Evolutionary conservation across 2,329 filamentous ascomycete genomes (phyloP), one percentile per base, ranked within the genome.

Genomic region (Onygenales sp.): DNA sequence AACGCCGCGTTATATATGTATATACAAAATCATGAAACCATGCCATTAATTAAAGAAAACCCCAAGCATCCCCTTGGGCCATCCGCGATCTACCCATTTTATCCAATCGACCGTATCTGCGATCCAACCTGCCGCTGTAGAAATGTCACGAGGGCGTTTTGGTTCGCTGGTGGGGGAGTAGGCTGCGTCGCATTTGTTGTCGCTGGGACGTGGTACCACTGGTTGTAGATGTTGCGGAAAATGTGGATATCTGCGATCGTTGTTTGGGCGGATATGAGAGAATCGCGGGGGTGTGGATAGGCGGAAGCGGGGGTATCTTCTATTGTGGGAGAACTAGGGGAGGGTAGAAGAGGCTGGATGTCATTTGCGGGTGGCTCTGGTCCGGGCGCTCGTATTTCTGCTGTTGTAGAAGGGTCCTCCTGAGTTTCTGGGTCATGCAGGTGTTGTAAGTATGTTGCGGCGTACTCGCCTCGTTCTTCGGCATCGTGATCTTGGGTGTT

Each of bases 401-500:
- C 62, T 56, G 64, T 66, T 53, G 60, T 68, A 53, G 41, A 42
- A 14, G 5, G 21, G 21, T 27, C 21, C 21, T 27, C 21, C 21
- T 27, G 21, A 3, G 3, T 27, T 27, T 27, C 21, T 1, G 21
- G 21, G 21, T 27, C 21, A 27, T 27, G 21, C 1, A 5, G 21
- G 21, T 5, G 21, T 27, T 27, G 21, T 27, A 27, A 27, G 21
- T 27, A 27, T 27, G 21, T 5, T 27, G 21, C 21, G 21, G 21
- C 21, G 21, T 27, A 60, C 2, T 81, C 64, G 2, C 81, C 81
- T 33, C 78, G 73, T 64, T 84, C 82, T 67, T 84, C 82, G 5
- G 76, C 70, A 58, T 84, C 81, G 54, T 79, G 71, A 60, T 82
- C 79, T 61, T 83, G 81, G 13, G 54, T 52, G 17, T 58, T 52